Base-by-base conservation (phyloP, 768 basidiomycete species). In the Gymnopilus dilepis region DNA sequence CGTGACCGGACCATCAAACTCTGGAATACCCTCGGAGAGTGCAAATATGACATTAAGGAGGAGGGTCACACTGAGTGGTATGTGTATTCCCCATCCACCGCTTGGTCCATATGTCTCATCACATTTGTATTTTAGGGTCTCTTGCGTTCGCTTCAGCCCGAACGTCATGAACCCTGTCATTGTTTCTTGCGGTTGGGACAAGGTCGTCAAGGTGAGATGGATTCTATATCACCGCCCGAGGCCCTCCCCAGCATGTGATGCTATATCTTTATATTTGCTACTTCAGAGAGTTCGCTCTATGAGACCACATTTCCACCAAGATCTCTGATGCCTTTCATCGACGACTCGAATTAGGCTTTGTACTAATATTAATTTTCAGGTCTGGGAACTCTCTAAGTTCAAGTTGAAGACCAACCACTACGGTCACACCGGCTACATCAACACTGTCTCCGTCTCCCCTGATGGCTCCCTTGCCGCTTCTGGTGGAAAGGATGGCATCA, bases 391-490 rank as follows among this genome's bases (percentile, higher is more conserved):
- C 63, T 93, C 93, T 77, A 97, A 98, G 81, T 99, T 98, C 90
- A 99, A 99, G 84, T 87, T 99, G 77, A 95, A 95, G 87, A 99
- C 97, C 80, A 99, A 99, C 87, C 97, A 99, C 85, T 94, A 94
- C 75, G 97, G 97, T 67, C 97, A 99, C 86, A 97, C 93, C 53
- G 97, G 97, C 65, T 99, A 98, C 85, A 95, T 99, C 80, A 98
- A 95, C 85, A 95, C 97, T 70, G 80, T 99, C 73, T 95, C 97
- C 62, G 96, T 99, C 62, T 99, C 97, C 37, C 97, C 97, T 56
- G 97, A 99, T 74, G 97, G 97, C 66, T 99, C 97, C 24, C 88
- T 99, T 72, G 96, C 97, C 69, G 97, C 97, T 50, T 99, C 97
- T 51, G 97, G 97, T 74, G 97, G 97, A 72, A 99, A 99, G 82